Evolutionary conservation across 2,329 filamentous ascomycete genomes (phyloP), one percentile per base, ranked within the genome.

Genomic region (Aureobasidium sp.): DNA sequence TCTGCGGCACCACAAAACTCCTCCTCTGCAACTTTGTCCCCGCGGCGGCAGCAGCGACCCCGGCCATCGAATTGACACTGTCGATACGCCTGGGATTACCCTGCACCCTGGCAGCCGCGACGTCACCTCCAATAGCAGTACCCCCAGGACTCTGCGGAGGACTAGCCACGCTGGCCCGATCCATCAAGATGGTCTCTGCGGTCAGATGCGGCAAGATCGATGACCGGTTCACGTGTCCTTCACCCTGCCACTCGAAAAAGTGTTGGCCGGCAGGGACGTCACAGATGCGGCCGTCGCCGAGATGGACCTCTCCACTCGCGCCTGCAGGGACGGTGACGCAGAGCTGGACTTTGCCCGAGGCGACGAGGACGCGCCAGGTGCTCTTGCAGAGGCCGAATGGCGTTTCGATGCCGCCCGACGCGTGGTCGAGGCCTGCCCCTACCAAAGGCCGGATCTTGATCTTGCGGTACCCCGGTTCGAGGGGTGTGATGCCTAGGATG

Each of bases 241-340:
- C 16, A n/a, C 22, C 19, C 4, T 19, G 44, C 35, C 37, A 51
- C 6, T 51, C 48, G 48, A 51, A 51, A 16, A 51, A 51, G 14
- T 51, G 48, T 3, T 35, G 40, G 17, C 48, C 48, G 11, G 27
- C 3, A 17, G 48, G 48, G 7, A 51, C 35, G 5, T 51, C 37
- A 14, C 34, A 37, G 1, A 51, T n/a, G 8, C 25, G 12, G 2
- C 48, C 48, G 12, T 41, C 25, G 8, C 48, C 48, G 2, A 51
- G 27, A 10, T 51, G 48, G 1, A 51, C 25, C 8, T 51, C 48
- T 22, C 35, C 48, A 4, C 24, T 16, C 10, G 48, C 29, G n/a
- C 48, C 48, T 8, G 29, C 27, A 0, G 48, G 48, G 7, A 51
- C 41, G 1, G 19, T 51, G 8, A 51, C 48, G 37, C 24, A 12